Percentiles rank a stretch among this genome's conserved stretches.
phyloP scores from a whole-genome alignment of 148 eudicot species.

The Nyssa sinensis region DNA sequence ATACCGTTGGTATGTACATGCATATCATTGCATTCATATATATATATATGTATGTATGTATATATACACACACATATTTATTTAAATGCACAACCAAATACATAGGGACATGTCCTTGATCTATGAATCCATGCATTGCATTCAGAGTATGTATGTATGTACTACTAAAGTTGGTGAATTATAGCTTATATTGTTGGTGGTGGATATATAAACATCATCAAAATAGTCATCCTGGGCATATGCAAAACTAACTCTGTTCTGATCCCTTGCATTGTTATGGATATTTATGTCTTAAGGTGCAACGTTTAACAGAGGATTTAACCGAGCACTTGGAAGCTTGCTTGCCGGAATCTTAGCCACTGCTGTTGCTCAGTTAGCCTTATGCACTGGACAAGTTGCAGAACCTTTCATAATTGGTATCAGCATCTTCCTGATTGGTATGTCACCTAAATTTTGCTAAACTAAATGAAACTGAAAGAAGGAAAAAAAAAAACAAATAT shows the following conservation, averaged over 20 bases:
- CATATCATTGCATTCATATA: no score
- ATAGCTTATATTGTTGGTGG: no score
- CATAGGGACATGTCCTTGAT: no score
- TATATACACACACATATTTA: not conserved
- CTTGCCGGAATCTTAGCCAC: conserved; percentile 56
- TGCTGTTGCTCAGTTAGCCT: conserved; percentile 45
- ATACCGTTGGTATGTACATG: conserved; percentile 59
- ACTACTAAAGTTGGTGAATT: not conserved
- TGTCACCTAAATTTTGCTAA: not conserved
- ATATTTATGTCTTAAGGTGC: conserved; percentile 28
- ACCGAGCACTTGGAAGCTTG: conserved; percentile 63
- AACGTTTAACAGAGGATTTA: conserved; percentile 60
- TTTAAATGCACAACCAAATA: not conserved
- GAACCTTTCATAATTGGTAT: conserved; percentile 49
- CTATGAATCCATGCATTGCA: not conserved
- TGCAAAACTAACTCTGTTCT: not conserved
- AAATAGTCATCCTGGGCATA: not conserved
- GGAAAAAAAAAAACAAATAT: no score
- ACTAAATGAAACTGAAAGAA: not conserved
- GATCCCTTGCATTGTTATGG: no score
- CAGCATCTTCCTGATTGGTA: conserved; percentile 58
- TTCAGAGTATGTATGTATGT: not conserved
- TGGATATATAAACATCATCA: not conserved
- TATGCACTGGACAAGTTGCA: conserved; percentile 33
- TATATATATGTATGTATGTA: not conserved